phyloP scores from a whole-genome alignment of 352 stramenopile species.

The Pythium dissotocum region DNA sequence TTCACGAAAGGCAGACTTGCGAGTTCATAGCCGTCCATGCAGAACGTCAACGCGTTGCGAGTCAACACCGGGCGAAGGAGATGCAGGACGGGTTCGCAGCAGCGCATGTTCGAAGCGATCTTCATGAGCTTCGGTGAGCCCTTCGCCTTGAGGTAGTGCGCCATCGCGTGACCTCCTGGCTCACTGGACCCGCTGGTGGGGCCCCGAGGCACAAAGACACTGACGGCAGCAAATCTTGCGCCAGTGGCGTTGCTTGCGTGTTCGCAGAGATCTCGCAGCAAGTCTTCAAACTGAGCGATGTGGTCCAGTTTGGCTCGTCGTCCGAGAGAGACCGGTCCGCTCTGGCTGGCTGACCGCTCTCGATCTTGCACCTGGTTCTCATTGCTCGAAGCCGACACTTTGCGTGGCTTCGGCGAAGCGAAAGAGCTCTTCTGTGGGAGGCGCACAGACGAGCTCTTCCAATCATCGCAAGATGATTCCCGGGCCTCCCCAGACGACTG shows the following conservation, averaged over 20 bases:
- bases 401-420: constrained; percentile 1
- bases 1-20: constrained; percentile 63
- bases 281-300: constrained; percentile 48
- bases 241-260: constrained; percentile 38
- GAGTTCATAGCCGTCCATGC: constrained; percentile 48
- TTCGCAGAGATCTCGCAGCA: constrained; percentile 59
- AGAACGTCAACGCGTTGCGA: constrained; percentile 39
- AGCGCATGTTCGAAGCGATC: constrained; percentile 57
- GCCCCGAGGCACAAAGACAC: constrained; percentile 38
- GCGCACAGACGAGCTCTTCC: constrained; percentile 4
- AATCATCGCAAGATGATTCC: constrained; percentile 6
- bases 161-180: constrained; percentile 10
- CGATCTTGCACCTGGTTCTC: constrained; percentile 36
- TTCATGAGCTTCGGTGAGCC: constrained; percentile 52
- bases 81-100: constrained; percentile 65
- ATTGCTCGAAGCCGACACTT: constrained; percentile 1
- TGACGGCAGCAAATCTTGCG: constrained; percentile 63
- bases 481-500: constrained; percentile 10
- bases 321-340: constrained; percentile 25
- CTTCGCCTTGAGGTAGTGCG: constrained; percentile 54
- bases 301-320: constrained; percentile 33
- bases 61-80: constrained; percentile 47
- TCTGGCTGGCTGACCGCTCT: constrained; percentile 3
- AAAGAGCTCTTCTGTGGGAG: not conserved
- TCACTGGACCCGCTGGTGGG: not conserved